Evolutionary conservation across 2,329 filamentous ascomycete genomes (phyloP).

Genomic region (Parasarocladium wereldwijsianum): DNA sequence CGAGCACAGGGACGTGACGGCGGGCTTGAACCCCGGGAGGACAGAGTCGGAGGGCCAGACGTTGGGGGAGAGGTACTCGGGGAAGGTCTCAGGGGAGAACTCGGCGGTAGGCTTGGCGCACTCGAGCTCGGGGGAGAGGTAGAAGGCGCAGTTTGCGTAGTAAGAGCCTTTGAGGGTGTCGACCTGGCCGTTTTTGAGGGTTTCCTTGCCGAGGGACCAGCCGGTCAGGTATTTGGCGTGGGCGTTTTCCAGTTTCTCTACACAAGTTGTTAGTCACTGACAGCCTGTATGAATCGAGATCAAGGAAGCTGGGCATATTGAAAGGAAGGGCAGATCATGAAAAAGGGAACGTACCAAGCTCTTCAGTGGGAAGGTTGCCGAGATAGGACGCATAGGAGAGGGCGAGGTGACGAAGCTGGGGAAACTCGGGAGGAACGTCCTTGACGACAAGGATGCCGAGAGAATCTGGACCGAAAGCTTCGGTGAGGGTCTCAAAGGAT

Average conservation of each 20-base stretch:
- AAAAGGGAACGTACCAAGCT: constrained; percentile 44
- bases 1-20: constrained; percentile 61
- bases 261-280: neutral
- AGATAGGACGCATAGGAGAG: constrained; percentile 83
- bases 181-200: constrained; percentile 60
- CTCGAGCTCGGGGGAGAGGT: constrained; percentile 47
- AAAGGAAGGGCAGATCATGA: neutral
- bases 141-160: constrained; percentile 74
- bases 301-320: constrained; percentile 5
- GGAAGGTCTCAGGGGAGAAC: constrained; percentile 49
- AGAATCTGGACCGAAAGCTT: constrained; percentile 81
- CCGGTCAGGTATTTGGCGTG: constrained; percentile 52
- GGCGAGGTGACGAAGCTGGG: constrained; percentile 54
- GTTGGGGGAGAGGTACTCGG: constrained; percentile 82
- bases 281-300: too few species aligned
- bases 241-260: constrained; percentile 42
- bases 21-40: constrained; percentile 61
- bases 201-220: constrained; percentile 75
- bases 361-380: constrained; percentile 57
- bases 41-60: constrained; percentile 58
- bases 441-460: constrained; percentile 90
- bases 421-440: constrained; percentile 61
- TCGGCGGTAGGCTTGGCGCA: constrained; percentile 44
- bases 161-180: constrained; percentile 74
- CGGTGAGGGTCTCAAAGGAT: constrained; percentile 51